Evolutionary conservation across 768 basidiomycete species (phyloP).

Genomic region (Trichaptum fuscoviolaceum): DNA sequence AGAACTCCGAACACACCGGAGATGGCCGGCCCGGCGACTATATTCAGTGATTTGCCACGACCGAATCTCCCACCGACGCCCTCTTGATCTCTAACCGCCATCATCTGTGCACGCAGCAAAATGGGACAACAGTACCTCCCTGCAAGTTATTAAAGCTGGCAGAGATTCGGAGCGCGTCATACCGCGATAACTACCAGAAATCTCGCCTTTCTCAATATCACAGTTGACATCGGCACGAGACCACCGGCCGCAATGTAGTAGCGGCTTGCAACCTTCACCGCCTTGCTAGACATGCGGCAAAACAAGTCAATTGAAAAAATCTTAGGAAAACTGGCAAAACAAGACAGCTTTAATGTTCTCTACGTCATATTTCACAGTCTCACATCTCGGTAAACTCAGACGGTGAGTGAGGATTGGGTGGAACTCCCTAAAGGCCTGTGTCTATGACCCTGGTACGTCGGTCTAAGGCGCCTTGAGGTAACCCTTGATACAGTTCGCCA

Average conservation of each 20-base stretch:
- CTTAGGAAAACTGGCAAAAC: no score
- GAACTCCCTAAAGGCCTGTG: not conserved
- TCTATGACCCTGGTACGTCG: not conserved
- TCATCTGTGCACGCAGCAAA: not conserved
- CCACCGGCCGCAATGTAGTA: not conserved
- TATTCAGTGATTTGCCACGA: not conserved
- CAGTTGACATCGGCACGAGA: not conserved
- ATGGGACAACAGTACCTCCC: not conserved
- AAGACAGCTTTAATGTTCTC: not conserved
- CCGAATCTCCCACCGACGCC: not conserved
- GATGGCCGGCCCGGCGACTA: not conserved
- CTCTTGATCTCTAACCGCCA: not conserved
- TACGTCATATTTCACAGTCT: not conserved
- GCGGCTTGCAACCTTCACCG: not conserved
- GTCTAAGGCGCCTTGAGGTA: not conserved
- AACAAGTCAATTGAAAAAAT: not conserved
- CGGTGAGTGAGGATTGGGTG: not conserved
- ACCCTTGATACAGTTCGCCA: not conserved
- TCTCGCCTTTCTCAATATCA: not conserved
- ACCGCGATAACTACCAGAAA: not conserved
- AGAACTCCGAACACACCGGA: not conserved
- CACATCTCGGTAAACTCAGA: not conserved
- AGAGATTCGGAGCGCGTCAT: not conserved
- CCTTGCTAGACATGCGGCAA: not conserved
- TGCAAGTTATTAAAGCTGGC: not conserved